Base-by-base conservation (phyloP, 148 eudicot species). In the Agrostemma githago region DNA sequence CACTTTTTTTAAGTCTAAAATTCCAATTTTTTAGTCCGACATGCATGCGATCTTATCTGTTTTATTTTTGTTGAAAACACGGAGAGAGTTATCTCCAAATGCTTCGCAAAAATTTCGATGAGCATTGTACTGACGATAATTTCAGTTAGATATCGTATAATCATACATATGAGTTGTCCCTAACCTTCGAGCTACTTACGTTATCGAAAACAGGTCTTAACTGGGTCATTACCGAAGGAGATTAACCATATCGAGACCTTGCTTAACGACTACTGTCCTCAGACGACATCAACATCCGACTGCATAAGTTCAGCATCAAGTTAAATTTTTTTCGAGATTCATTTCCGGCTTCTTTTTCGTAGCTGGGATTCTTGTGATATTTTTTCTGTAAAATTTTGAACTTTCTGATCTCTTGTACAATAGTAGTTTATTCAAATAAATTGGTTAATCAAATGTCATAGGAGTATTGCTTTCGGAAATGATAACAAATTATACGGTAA, bases 161-260 rank as follows among this genome's bases (percentile, higher is more conserved):
- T 37, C 66, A 3, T 62, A 41, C n/a, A 15, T 39, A 41, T 14
- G 69, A 19, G 26, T 40, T 40, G 19, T 39, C 66, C 67, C 67
- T 72, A 72, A 72, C 51, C 7, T 40, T 66, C n/a, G 69, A 66
- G 69, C 71, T 43, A 42, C 43, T 65, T 68, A 6, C 58, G 80
- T 11, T 54, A 8, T 64, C 59, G 56, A 57, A 68, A 77, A 71
- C 83, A 93, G 98, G 98, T 93, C 59, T 95, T 93, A 40, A 91
- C 97, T 9, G 95, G 84, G 57, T 93, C 98, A 41, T 64, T 93
- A 76, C 98, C 98, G 9, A 93, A 93, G 82, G 92, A 93, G 72
- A 71, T 88, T 6, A 89, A 77, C 56, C 98, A 93, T 75, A 74
- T 91, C 8, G 91, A 91, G 71, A 82, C 97, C 46, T 79, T 93